Base-by-base conservation (phyloP, 345 rosid species). In the Lumnitzera littorea region DNA sequence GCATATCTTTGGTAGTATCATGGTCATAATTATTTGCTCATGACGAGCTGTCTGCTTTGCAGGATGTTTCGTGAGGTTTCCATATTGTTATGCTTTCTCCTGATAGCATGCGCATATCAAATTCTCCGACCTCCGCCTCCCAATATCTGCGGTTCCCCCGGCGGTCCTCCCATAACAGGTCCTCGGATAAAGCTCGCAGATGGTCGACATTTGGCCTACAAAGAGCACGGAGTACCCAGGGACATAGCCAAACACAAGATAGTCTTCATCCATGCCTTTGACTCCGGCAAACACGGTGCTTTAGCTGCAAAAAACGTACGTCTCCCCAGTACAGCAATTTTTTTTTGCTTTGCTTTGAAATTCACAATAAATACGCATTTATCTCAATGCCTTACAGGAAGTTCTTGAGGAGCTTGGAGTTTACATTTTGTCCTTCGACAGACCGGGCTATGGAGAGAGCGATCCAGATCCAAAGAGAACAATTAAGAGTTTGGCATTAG, bases 381-480 rank as follows among this genome's bases (percentile, higher is more conserved):
- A 20, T 20, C 20, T 20, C 20, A 20, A 20, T 20, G 20, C 20
- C 20, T 20, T 20, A 20, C 76, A 86, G 89, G 87, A 80, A 12
- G 47, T 74, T n/a, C 51, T 74, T 15, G 78, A 86, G 23, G 85
- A 75, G 59, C 49, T 86, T 20, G 80, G 84, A 61, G 56, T 84
- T 60, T 80, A 84, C 68, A 61, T 78, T 47, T 81, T 86, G 61
- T 81, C 89, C 50, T 78, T 78, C 59, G 94, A 86, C 67, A 78
- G 83, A 70, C 83, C 89, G 41, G 86, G 94, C 59, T 86, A 86
- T 65, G 89, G 86, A 60, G 94, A 86, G 74, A 86, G 94, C 58
- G 87, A 82, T 69, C 83, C 86, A 8, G 53, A 86, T 56, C 80
- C 81, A 23, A 73, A 72, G 17, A 72, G 80, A 62, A 74, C 94